phyloP scores from a whole-genome alignment of 1,284 basidiomycete species.

The Vanrija pseudolonga region DNA sequence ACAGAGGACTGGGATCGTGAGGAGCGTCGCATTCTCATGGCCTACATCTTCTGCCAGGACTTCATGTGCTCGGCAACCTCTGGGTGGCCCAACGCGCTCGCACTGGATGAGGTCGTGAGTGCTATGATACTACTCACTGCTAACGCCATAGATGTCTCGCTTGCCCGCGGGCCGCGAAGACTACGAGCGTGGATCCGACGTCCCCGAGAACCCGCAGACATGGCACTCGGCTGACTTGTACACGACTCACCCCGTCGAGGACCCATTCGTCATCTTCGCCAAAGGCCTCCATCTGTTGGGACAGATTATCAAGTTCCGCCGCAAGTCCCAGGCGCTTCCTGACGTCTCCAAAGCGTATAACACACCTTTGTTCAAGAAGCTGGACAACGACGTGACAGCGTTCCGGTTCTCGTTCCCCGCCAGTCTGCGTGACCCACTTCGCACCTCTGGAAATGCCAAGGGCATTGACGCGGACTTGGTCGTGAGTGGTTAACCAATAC shows the following conservation, averaged over 20 bases:
- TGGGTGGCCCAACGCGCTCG: slow-evolving; percentile 30
- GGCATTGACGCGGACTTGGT: slow-evolving; percentile 36
- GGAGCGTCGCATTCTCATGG: slow-evolving; percentile 30
- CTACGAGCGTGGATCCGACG: slow-evolving; percentile 21
- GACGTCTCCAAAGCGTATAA: slow-evolving; percentile 11
- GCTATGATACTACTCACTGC: not conserved
- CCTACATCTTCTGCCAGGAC: slow-evolving; percentile 23
- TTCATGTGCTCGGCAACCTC: slow-evolving; percentile 21
- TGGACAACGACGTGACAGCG: slow-evolving; percentile 27
- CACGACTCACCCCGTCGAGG: slow-evolving; percentile 38
- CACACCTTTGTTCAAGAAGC: slow-evolving; percentile 22
- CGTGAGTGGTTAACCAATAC: slow-evolving; percentile 18
- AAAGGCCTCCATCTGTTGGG: slow-evolving; percentile 31
- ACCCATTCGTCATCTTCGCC: slow-evolving; percentile 31
- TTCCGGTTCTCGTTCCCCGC: slow-evolving; percentile 32
- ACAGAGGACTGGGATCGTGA: slow-evolving; percentile 33
- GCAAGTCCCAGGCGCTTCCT: slow-evolving; percentile 12
- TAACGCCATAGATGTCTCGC: slow-evolving; percentile 14
- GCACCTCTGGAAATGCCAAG: slow-evolving; percentile 21
- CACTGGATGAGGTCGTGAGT: slow-evolving; percentile 38
- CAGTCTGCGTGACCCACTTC: slow-evolving; percentile 34
- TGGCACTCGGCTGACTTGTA: slow-evolving; percentile 32
- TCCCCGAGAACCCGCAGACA: slow-evolving; percentile 37
- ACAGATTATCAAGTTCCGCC: slow-evolving; percentile 28
- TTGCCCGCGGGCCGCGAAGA: slow-evolving; percentile 26